Evolutionary conservation across 2,329 filamentous ascomycete genomes (phyloP), one percentile per base, ranked within the genome.

Genomic region (Colletotrichum sp.): DNA sequence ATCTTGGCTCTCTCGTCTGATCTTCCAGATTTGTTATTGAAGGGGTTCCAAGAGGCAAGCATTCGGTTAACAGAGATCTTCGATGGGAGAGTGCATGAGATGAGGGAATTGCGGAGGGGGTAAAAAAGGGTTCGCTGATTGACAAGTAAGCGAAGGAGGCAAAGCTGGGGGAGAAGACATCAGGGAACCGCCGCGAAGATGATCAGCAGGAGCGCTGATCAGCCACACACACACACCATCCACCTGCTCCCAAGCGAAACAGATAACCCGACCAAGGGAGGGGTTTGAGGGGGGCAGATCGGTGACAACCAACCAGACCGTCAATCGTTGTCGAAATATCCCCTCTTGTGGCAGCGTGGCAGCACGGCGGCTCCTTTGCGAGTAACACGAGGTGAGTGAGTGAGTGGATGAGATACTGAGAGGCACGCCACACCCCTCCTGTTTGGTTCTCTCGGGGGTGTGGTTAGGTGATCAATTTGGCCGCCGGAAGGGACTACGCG

Each of bases 181-280:
- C 60, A 72, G 61, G 72, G 68, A 61, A 48, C 24, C 15, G 68
- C 67, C 21, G 38, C 36, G 15, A 26, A 43, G 68, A 21, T 28
- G 72, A 75, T 75, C 68, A 71, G 32, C 26, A 74, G 72, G 26
- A 71, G 67, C 48, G 60, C 67, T 43, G 63, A 75, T 74, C 67
- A 67, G 72, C 68, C 72, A 72, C 61, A 61, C 48, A 61, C 48
- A 65, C 69, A 21, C 30, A 8, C 38, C 13, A 24, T 24, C 55
- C 12, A 24, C 21, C 58, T 15, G 10, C 34, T 28, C 68, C 30
- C 52, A 67, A 58, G 21, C 36, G 21, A 55, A 21, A 36, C 43
- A 26, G 48, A 36, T 26, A 28, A 26, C 57, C 36, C 57, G 24
- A 43, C 4, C 28, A 43, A 67, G 38, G 66, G 66, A 70, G 21